Evolutionary conservation across 208 protist genomes (phyloP).

Genomic region (Crithidia bombi): DNA sequence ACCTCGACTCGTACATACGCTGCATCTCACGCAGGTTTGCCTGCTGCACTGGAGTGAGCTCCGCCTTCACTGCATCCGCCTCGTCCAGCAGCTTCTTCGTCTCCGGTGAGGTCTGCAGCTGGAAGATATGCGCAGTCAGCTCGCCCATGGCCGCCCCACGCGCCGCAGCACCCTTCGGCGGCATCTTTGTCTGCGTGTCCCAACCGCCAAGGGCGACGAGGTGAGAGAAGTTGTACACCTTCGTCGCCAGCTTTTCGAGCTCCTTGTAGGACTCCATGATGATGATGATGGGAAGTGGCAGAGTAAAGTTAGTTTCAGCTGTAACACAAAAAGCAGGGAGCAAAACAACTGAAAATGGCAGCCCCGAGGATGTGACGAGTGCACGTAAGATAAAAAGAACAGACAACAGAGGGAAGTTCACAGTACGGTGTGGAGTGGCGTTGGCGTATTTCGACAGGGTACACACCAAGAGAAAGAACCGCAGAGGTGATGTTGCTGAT

Average conservation of each 20-base stretch:
- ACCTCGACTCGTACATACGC: slow-evolving; percentile 33
- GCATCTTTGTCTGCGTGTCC: slow-evolving; percentile 82
- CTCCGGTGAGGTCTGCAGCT: slow-evolving; percentile 42
- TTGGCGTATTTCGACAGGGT: too few species aligned
- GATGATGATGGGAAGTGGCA: neutral
- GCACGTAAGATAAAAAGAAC: too few species aligned
- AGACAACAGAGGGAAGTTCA: too few species aligned
- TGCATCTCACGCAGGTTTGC: slow-evolving; percentile 81
- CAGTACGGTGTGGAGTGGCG: too few species aligned
- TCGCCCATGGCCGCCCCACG: slow-evolving; percentile 64
- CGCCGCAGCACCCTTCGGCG: slow-evolving; percentile 56
- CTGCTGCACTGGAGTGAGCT: slow-evolving; percentile 49
- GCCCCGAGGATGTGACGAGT: too few species aligned
- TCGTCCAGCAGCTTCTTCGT: slow-evolving; percentile 42
- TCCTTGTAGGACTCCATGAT: slow-evolving; percentile 64
- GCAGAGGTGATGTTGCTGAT: too few species aligned
- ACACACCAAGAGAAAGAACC: too few species aligned
- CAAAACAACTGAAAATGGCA: too few species aligned
- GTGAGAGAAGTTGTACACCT: slow-evolving; percentile 55
- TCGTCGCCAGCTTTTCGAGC: slow-evolving; percentile 47
- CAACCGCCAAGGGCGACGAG: slow-evolving; percentile 47
- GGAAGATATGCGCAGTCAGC: slow-evolving; percentile 36
- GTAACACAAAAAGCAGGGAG: too few species aligned
- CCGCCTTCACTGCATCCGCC: slow-evolving; percentile 22
- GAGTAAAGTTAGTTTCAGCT: too few species aligned